A percentile compares a stretch with the other conserved stretches of the same genome.
Evolutionary conservation across 2,329 filamentous ascomycete species (phyloP).

Genomic region (Acarospora socialis): DNA sequence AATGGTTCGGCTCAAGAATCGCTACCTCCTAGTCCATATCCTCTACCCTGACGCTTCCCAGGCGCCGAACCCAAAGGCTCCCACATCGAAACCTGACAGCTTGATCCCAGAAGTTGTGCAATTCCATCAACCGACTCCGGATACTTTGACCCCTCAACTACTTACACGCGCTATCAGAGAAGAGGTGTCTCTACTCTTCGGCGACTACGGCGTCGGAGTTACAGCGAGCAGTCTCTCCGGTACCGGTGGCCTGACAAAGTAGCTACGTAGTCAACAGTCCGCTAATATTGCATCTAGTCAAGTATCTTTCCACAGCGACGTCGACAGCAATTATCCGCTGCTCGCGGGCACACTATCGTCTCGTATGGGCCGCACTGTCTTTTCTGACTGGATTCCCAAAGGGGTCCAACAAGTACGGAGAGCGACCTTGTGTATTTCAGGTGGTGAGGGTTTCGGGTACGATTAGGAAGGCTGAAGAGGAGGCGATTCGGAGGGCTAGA

Average conservation of each 20-base stretch:
- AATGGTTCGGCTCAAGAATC: constrained; percentile 94
- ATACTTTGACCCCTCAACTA: constrained; percentile 50
- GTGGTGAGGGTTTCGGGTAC: constrained; percentile 85
- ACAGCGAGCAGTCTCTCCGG: constrained; percentile 55
- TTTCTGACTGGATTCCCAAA: constrained; percentile 57
- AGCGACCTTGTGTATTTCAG: constrained; percentile 55
- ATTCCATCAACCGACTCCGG: constrained; percentile 65
- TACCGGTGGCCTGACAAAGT: constrained; percentile 24
- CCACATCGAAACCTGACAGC: constrained; percentile 19
- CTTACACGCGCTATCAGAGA: constrained; percentile 57
- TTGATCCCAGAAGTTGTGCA: constrained; percentile 47
- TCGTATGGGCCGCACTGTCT: constrained; percentile 81
- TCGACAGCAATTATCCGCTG: constrained; percentile 86
- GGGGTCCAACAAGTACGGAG: constrained; percentile 7
- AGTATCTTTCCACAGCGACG: constrained; percentile 84
- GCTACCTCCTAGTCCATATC: constrained; percentile 90
- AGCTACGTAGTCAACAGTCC: not conserved
- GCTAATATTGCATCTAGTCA: constrained; percentile 48
- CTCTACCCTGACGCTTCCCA: constrained; percentile 55
- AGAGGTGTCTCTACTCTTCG: constrained; percentile 60
- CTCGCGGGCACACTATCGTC: constrained; percentile 64
- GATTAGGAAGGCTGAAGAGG: constrained; percentile 81
- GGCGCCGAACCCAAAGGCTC: constrained; percentile 14
- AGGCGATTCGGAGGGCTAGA: constrained; percentile 67
- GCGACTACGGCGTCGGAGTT: constrained; percentile 74